Conservation (phyloP, 2,329 filamentous ascomycete genomes). For the Hypoxylon sp. region DNA sequence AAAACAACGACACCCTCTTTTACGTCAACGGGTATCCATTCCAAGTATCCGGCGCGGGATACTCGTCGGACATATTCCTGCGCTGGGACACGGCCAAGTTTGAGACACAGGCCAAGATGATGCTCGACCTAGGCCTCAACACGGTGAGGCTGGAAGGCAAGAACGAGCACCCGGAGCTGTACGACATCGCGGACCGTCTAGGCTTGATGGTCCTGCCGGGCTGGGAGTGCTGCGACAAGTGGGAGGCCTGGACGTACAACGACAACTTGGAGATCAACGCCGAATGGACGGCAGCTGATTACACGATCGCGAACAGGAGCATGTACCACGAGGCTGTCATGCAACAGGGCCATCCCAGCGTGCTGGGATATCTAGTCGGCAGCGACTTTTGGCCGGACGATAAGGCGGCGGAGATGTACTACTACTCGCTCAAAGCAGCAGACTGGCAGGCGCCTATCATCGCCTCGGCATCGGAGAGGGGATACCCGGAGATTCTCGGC, state of each 20-base stretch:
- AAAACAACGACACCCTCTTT: conserved; percentile 63
- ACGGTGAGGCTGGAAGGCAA: conserved; percentile 71
- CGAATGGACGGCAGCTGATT: conserved; percentile 62
- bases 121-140: conserved; percentile 68
- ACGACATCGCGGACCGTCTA: conserved; percentile 64
- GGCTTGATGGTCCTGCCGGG: conserved; percentile 69
- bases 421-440: conserved; percentile 56
- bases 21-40: conserved; percentile 64
- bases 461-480: conserved; percentile 63
- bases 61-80: conserved; percentile 68
- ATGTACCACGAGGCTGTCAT: conserved; percentile 68
- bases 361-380: conserved; percentile 66
- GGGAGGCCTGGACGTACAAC: conserved; percentile 71
- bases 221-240: conserved; percentile 74
- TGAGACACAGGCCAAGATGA: conserved; percentile 57
- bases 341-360: conserved; percentile 66
- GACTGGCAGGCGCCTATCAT: conserved; percentile 67
- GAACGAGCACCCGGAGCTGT: conserved; percentile 68
- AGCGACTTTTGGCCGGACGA: conserved; percentile 71
- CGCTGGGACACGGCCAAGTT: conserved; percentile 62
- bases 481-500: conserved; percentile 59
- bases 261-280: conserved; percentile 54
- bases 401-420: conserved; percentile 60
- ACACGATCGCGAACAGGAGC: conserved; percentile 59
- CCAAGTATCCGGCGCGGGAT: conserved; percentile 67